phyloP scores from a whole-genome alignment of 83 land plant genomes.

The Picea abies region DNA sequence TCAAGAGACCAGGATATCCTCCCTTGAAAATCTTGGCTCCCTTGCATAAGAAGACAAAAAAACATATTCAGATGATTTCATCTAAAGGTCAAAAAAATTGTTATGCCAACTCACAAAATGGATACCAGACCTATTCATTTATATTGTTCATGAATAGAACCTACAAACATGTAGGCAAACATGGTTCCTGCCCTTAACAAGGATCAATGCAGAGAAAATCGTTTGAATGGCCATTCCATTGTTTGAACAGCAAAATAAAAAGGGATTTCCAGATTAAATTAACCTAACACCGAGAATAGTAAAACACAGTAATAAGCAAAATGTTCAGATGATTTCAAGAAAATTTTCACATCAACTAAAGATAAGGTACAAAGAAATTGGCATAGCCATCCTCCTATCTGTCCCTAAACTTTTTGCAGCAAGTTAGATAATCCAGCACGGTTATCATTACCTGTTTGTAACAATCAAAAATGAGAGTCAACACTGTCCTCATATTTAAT shows the following conservation, averaged over 20 bases:
- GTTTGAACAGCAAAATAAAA: neutral
- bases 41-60: too few species aligned
- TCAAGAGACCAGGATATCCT: neutral
- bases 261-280: neutral
- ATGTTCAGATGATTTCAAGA: neutral
- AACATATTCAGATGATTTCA: neutral
- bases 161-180: neutral
- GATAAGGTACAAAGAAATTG: neutral
- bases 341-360: neutral
- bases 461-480: constrained; percentile 14
- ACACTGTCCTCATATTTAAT: constrained; percentile 4
- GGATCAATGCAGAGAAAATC: neutral
- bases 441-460: constrained; percentile 14
- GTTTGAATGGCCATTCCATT: neutral
- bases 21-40: neutral
- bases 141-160: neutral
- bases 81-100: neutral
- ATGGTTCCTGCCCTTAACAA: neutral
- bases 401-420: neutral
- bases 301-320: neutral
- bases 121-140: neutral
- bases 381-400: neutral
- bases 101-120: neutral
- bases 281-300: neutral
- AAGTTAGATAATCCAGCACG: constrained; percentile 7